These are phyloP conservation scores for Boletus hoseneyae DNA, from an alignment of 1,284 basidiomycete genomes.

Conservation along the genomic window DNA sequence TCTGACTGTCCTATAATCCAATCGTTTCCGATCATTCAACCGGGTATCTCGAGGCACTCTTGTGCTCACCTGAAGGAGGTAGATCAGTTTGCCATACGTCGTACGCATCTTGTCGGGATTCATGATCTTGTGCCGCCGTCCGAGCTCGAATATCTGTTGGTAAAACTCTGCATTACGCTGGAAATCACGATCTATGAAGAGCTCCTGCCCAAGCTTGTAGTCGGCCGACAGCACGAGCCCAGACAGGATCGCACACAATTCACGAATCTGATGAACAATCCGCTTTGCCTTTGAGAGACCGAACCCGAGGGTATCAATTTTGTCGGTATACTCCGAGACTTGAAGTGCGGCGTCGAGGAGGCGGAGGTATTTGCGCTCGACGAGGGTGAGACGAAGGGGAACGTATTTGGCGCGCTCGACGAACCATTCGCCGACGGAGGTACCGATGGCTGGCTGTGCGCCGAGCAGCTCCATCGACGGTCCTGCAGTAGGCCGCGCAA, in stretches of 20 bases:
- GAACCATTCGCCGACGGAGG: slow-evolving; percentile 75
- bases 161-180: slow-evolving; percentile 72
- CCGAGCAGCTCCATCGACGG: slow-evolving; percentile 41
- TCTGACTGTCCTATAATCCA: slow-evolving; percentile 65
- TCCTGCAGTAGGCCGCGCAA: slow-evolving; percentile 27
- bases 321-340: slow-evolving; percentile 83
- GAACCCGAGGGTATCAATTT: slow-evolving; percentile 74
- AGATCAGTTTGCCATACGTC: slow-evolving; percentile 81
- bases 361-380: slow-evolving; percentile 75
- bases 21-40: slow-evolving; percentile 3
- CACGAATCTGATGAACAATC: slow-evolving; percentile 77
- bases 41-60: neutral
- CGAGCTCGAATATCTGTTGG: slow-evolving; percentile 71
- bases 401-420: slow-evolving; percentile 74
- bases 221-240: slow-evolving; percentile 75
- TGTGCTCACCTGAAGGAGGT: slow-evolving; percentile 64
- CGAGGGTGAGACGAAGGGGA: slow-evolving; percentile 66
- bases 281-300: slow-evolving; percentile 74
- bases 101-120: slow-evolving; percentile 85
- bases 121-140: slow-evolving; percentile 82
- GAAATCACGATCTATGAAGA: slow-evolving; percentile 76
- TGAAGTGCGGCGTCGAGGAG: slow-evolving; percentile 75
- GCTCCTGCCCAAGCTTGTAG: slow-evolving; percentile 80
- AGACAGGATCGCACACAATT: slow-evolving; percentile 79
- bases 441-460: slow-evolving; percentile 54